phyloP scores from a whole-genome alignment of 2,329 filamentous ascomycete genomes.

The Mycogone perniciosa region DNA sequence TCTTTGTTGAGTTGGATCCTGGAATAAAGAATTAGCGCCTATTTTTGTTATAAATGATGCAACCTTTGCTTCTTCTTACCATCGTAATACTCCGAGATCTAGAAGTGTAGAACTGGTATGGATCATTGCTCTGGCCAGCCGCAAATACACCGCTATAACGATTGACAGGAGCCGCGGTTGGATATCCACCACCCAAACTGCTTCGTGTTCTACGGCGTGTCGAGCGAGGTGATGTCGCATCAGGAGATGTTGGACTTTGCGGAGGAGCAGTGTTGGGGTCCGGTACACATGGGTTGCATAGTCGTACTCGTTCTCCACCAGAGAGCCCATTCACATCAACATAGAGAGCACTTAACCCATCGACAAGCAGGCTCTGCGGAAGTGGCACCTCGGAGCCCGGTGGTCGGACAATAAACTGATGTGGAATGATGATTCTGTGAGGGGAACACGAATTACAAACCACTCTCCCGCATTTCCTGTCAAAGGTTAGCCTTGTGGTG shows the following conservation, averaged over 20 bases:
- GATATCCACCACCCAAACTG: constrained; percentile 30
- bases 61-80: constrained; percentile 28
- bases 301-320: constrained; percentile 51
- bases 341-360: constrained; percentile 34
- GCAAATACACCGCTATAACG: constrained; percentile 34
- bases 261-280: constrained; percentile 55
- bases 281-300: constrained; percentile 58
- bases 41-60: not conserved
- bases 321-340: constrained; percentile 40
- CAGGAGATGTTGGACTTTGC: constrained; percentile 33
- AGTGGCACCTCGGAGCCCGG: constrained; percentile 43
- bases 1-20: constrained; percentile 18
- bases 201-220: constrained; percentile 42
- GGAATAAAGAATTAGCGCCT: constrained; percentile 7
- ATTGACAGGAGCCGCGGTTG: constrained; percentile 22
- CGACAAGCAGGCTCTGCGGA: constrained; percentile 30
- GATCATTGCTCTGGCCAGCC: constrained; percentile 26
- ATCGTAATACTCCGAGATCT: constrained; percentile 43
- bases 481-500: constrained; percentile 13
- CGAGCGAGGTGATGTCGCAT: constrained; percentile 27
- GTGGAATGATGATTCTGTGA: constrained; percentile 88
- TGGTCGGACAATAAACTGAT: constrained; percentile 84
- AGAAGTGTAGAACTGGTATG: constrained; percentile 28
- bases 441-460: constrained; percentile 88
- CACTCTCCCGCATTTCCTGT: constrained; percentile 82